A percentile compares a stretch with the other conserved stretches of the same genome.
Evolutionary conservation across 1,284 basidiomycete genomes (phyloP).

Genomic region (Ustilago shanxiensis): DNA sequence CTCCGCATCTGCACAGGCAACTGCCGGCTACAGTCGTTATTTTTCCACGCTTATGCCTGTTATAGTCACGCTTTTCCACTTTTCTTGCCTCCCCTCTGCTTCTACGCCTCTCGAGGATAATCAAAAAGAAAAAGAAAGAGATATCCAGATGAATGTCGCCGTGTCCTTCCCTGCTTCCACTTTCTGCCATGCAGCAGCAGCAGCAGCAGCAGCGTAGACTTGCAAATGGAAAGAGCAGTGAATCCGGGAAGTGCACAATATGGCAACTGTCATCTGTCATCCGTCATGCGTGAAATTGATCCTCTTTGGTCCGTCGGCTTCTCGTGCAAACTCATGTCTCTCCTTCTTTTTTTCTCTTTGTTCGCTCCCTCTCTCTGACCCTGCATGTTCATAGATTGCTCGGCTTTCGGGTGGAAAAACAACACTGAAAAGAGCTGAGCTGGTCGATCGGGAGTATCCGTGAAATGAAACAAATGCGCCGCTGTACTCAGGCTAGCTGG

Average conservation of each 20-base stretch:
- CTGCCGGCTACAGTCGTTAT: not conserved
- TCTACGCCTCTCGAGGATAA: not conserved
- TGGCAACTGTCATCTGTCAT: slow-evolving; percentile 4
- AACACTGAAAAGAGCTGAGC: too few relatives aligned
- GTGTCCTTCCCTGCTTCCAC: not conserved
- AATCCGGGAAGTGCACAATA: not conserved
- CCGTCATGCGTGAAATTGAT: not conserved
- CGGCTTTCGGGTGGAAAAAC: not conserved
- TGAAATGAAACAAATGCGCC: too few relatives aligned
- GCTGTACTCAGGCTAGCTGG: too few relatives aligned
- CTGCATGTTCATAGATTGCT: not conserved
- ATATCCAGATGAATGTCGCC: not conserved
- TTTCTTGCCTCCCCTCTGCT: not conserved
- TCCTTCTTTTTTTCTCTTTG: too few relatives aligned
- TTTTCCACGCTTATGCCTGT: not conserved
- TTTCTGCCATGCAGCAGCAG: not conserved
- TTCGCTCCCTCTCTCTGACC: too few relatives aligned
- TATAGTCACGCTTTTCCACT: not conserved
- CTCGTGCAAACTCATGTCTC: too few relatives aligned
- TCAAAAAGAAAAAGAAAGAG: too few relatives aligned
- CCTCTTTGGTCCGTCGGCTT: slow-evolving; percentile 6
- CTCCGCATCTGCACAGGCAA: not conserved
- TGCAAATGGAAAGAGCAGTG: too few relatives aligned
- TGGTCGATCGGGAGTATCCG: not conserved
- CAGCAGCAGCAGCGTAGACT: not conserved